These are phyloP conservation scores for Helenozyma baotianmanensis DNA, from an alignment of 805 yeast genomes.

Conservation along the genomic window DNA sequence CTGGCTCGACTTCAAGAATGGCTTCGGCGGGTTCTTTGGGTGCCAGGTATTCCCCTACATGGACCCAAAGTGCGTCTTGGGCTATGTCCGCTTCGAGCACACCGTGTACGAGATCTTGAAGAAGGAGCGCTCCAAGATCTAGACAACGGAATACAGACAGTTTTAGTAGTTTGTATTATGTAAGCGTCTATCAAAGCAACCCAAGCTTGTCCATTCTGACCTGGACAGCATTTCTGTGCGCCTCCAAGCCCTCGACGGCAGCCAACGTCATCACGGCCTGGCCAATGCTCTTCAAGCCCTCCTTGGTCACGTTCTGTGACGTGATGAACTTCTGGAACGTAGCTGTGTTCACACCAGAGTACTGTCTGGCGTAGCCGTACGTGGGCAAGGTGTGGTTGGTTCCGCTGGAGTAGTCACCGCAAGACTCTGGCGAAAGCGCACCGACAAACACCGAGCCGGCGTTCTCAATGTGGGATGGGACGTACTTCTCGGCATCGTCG, in stretches of 20 bases:
- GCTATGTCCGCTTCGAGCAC: conserved; percentile 12
- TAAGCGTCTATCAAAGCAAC: conserved; percentile 26
- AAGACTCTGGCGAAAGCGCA: conserved; percentile 91
- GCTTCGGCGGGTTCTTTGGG: conserved; percentile 37
- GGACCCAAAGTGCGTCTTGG: conserved; percentile 16
- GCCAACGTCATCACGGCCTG: conserved; percentile 95
- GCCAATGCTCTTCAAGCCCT: conserved; percentile 88
- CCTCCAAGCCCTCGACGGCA: conserved; percentile 94
- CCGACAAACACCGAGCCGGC: conserved; percentile 99
- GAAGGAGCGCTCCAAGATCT: too few species aligned
- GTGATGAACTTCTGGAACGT: conserved; percentile 95
- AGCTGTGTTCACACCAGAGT: conserved; percentile 94
- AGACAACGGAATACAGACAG: conserved; percentile 1
- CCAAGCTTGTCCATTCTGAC: conserved; percentile 86
- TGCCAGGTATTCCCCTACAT: conserved; percentile 33
- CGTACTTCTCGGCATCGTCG: conserved; percentile 68
- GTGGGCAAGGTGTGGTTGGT: conserved; percentile 98
- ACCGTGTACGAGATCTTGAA: conserved; percentile 7
- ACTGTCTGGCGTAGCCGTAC: conserved; percentile 96
- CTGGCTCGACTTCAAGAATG: conserved; percentile 37
- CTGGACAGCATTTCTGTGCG: conserved; percentile 95
- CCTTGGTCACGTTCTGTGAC: conserved; percentile 80
- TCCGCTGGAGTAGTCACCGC: conserved; percentile 98
- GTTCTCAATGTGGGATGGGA: conserved; percentile 67
- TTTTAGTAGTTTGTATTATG: not conserved